Percentiles rank a stretch among this genome's conserved stretches.
These are phyloP conservation scores for Fusarium irregulare DNA, from an alignment of 2,329 filamentous ascomycete genomes.

Conservation along the genomic window DNA sequence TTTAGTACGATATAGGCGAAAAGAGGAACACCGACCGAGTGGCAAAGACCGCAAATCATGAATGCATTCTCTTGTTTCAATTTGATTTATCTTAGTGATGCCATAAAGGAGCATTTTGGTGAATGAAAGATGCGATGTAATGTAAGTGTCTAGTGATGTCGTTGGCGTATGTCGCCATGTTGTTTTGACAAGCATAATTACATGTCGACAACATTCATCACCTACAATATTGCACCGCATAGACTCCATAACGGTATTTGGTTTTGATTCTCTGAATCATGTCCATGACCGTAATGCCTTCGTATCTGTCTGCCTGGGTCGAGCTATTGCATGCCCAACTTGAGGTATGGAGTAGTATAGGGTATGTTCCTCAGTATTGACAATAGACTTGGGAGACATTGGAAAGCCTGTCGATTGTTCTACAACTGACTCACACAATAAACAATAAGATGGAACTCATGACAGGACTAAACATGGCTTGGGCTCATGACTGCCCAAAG, in stretches of 20 bases:
- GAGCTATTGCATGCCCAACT: background rate
- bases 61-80: slow-evolving; percentile 7
- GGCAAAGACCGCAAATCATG: slow-evolving; percentile 5
- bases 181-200: too few relatives aligned
- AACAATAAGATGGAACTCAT: background rate
- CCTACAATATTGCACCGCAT: background rate
- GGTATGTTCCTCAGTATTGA: background rate
- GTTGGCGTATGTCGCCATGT: background rate
- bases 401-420: background rate
- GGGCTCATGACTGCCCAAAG: background rate
- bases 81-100: background rate
- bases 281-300: background rate
- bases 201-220: rapidly evolving
- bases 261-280: background rate
- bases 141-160: background rate
- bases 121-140: background rate
- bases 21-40: background rate
- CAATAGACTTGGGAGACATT: too few relatives aligned
- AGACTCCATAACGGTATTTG: background rate
- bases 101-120: too few relatives aligned
- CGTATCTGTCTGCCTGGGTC: rapidly evolving
- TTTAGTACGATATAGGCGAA: background rate
- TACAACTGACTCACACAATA: background rate
- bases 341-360: background rate
- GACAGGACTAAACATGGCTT: background rate